phyloP scores from a whole-genome alignment of 306 rosid species.

The Glycyrrhiza uralensis region DNA sequence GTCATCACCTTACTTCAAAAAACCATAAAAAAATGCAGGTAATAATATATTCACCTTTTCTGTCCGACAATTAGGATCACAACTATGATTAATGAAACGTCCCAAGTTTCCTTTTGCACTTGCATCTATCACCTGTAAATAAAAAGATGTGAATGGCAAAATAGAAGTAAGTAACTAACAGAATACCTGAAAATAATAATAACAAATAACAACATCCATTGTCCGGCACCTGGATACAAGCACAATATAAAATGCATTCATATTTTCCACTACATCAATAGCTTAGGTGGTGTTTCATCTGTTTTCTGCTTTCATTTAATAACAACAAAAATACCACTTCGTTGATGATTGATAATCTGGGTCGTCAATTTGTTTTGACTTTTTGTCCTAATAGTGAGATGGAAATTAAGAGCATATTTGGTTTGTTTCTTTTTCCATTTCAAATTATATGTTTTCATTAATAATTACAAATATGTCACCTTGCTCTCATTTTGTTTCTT shows the following conservation, averaged over 20 bases:
- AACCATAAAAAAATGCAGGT: neutral
- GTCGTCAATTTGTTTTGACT: neutral
- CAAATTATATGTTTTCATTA: neutral
- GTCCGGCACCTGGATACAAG: neutral
- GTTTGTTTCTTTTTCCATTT: neutral
- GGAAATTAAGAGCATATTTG: neutral
- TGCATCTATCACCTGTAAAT: slow-evolving; percentile 93
- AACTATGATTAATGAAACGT: slow-evolving; percentile 97
- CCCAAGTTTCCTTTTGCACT: slow-evolving; percentile 98
- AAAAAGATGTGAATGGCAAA: slow-evolving; percentile 22
- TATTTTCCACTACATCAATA: neutral
- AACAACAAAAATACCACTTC: neutral
- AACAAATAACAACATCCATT: neutral
- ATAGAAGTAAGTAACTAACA: neutral
- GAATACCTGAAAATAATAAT: neutral
- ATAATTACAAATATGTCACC: neutral
- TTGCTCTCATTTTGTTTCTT: neutral
- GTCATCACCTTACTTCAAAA: neutral
- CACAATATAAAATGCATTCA: neutral
- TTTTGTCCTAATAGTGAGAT: neutral
- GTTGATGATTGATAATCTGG: neutral
- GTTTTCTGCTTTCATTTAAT: neutral
- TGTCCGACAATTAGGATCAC: slow-evolving; percentile 96
- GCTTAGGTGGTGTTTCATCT: neutral
- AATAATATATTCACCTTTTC: slow-evolving; percentile 68